Percentiles rank a stretch among this genome's conserved stretches.
Evolutionary conservation across 768 basidiomycete species (phyloP).

Genomic region (Austroboletus festivus): DNA sequence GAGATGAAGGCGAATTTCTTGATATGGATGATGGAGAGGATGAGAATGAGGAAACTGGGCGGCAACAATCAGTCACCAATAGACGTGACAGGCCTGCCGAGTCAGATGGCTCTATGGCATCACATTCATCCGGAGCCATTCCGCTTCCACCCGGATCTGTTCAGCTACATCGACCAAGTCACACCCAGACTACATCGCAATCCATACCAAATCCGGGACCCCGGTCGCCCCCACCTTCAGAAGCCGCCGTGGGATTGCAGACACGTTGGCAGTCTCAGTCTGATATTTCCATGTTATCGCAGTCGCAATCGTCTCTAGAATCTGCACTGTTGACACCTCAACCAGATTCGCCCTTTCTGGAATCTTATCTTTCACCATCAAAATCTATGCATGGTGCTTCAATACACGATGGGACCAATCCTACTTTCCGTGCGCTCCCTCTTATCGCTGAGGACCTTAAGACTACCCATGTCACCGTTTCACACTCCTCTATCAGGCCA

Average conservation of each 20-base stretch:
- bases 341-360: conserved; percentile 28
- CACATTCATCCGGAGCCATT: conserved; percentile 40
- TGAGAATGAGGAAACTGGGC: conserved; percentile 12
- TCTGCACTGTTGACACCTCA: conserved; percentile 14
- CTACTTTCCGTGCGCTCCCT: conserved; percentile 70
- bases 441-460: conserved; percentile 70
- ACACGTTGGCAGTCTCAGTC: conserved; percentile 23
- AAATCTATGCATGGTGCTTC: conserved; percentile 18
- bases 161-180: conserved; percentile 8
- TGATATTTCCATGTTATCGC: conserved; percentile 20
- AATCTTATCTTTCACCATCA: conserved; percentile 30
- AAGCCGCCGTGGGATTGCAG: conserved; percentile 18
- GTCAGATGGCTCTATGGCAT: conserved; percentile 52
- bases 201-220: conserved; percentile 10
- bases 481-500: conserved; percentile 78
- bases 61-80: conserved; percentile 8
- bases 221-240: conserved; percentile 17
- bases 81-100: conserved; percentile 35
- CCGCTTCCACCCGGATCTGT: conserved; percentile 35
- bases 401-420: conserved; percentile 22
- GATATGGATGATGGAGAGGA: conserved; percentile 50
- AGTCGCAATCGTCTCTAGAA: conserved; percentile 24
- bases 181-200: conserved; percentile 12
- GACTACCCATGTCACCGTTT: conserved; percentile 65
- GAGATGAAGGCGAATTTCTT: conserved; percentile 55